These are phyloP conservation scores for Plicaturopsis crispa DNA, from an alignment of 768 basidiomycete species.

Conservation along the genomic window DNA sequence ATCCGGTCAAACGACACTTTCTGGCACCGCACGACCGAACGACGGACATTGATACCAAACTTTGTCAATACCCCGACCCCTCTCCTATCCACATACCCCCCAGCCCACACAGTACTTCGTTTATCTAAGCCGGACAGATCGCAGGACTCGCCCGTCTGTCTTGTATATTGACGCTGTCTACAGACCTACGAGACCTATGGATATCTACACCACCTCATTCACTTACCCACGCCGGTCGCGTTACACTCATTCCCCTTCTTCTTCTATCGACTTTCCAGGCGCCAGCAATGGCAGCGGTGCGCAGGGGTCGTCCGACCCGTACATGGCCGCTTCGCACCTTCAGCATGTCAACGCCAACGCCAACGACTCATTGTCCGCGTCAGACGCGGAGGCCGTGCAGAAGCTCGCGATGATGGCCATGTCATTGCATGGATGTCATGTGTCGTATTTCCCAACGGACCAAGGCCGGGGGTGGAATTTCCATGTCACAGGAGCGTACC, in stretches of 20 bases:
- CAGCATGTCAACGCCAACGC: constrained; percentile 25
- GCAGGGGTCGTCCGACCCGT: constrained; percentile 35
- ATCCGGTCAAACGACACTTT: too few relatives aligned
- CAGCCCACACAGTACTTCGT: constrained; percentile 20
- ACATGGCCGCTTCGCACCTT: constrained; percentile 29
- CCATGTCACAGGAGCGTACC: constrained; percentile 84
- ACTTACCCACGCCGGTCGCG: constrained; percentile 81
- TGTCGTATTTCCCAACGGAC: constrained; percentile 70
- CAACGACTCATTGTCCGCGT: constrained; percentile 23
- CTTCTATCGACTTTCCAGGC: constrained; percentile 55
- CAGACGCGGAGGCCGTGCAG: constrained; percentile 57
- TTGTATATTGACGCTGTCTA: neutral
- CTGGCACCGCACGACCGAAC: constrained; percentile 22
- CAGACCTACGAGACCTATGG: constrained; percentile 43
- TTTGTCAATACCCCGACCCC: constrained; percentile 51
- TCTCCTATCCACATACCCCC: constrained; percentile 34
- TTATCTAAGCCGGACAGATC: constrained; percentile 11
- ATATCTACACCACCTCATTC: constrained; percentile 93
- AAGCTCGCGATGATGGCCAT: constrained; percentile 77
- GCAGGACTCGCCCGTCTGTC: neutral
- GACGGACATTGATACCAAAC: constrained; percentile 40
- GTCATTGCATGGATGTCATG: constrained; percentile 75
- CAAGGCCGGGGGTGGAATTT: constrained; percentile 80
- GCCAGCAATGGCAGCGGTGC: constrained; percentile 32
- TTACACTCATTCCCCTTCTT: constrained; percentile 54